Conservation (phyloP, 1,284 basidiomycete species). For the Inonotus hispidus region DNA sequence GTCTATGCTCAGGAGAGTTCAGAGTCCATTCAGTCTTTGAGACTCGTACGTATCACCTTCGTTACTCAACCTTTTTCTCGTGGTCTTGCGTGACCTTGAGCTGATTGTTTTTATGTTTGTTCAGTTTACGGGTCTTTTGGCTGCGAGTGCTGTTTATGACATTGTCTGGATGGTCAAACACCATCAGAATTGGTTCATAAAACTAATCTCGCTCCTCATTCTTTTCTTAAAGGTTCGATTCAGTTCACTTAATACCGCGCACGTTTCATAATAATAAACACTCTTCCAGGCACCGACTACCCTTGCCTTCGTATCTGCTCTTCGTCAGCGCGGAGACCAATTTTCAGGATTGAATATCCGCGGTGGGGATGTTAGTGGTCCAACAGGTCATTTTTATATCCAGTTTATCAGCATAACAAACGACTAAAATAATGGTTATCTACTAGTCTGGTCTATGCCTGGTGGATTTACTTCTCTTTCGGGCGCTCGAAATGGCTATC, state of each 20-base stretch:
- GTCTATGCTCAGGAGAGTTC: conserved; percentile 60
- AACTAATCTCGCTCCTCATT: conserved; percentile 51
- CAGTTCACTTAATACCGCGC: not conserved
- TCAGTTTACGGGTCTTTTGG: conserved; percentile 65
- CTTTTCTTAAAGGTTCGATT: conserved; percentile 57
- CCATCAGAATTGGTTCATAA: conserved; percentile 50
- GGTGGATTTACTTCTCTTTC: conserved; percentile 56
- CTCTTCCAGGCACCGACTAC: conserved; percentile 46
- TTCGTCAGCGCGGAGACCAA: conserved; percentile 59
- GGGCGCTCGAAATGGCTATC: conserved; percentile 58
- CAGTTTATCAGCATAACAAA: too few relatives aligned
- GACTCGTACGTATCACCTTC: conserved; percentile 40
- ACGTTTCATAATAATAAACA: not conserved
- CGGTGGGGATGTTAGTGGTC: conserved; percentile 48
- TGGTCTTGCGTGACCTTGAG: not conserved
- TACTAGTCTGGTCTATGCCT: conserved; percentile 81
- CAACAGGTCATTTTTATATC: conserved; percentile 51
- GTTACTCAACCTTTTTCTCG: not conserved
- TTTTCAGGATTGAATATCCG: conserved; percentile 53
- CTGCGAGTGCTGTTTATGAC: conserved; percentile 58
- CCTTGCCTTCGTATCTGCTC: conserved; percentile 45
- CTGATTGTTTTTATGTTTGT: not conserved
- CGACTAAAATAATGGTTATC: not conserved
- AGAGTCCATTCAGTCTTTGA: conserved; percentile 58
- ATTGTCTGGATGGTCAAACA: conserved; percentile 63